Base-by-base conservation (phyloP, 2,329 filamentous ascomycete species). In the Aspergillus uvarum region DNA sequence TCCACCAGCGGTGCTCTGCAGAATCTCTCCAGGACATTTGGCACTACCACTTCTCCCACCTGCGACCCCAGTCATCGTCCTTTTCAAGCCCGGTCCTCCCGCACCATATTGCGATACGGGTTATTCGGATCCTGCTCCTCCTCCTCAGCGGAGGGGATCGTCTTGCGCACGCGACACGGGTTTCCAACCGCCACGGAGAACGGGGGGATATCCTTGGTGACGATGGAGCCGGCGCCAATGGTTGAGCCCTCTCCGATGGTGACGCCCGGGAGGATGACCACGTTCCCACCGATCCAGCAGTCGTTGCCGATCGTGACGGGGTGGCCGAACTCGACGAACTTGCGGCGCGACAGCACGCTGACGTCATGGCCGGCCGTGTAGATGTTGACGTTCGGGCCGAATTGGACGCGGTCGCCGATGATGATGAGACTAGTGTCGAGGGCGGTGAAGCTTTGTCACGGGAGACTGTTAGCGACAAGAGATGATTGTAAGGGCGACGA, bases 321-420 rank as follows among this genome's bases (percentile, higher is more conserved):
- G 26, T 76, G 72, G 0, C 80, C 80, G 54, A 80, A 84, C 60
- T 85, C 82, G 32, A 84, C 73, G 38, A 79, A 77, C 7, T 81
- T 79, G 14, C 79, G 70, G 1, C 82, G 76, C 22, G 76, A 80
- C 47, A 79, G 72, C 5, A 85, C 77, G 48, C 81, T 80, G 0
- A 77, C 77, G 63, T 85, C 81, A 61, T 85, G 83, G 11, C 80
- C 82, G 0, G 82, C 83, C 0, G 80, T 79, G 59, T 82, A 82
- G 38, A 85, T 83, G 56, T 73, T 75, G 1, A 85, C 82, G 29
- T 82, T 81, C 0, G 83, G 81, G 0, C 83, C 83, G 48, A 84
- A 75, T 72, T 84, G 81, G 14, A 82, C 80, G 1, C 82, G 72
- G 22, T 84, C 78, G 1, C 83, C 83, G 22, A 85, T 83, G 0